Conservation (phyloP, 352 stramenopile genomes). For the Phytophthora fragariaefolia region DNA sequence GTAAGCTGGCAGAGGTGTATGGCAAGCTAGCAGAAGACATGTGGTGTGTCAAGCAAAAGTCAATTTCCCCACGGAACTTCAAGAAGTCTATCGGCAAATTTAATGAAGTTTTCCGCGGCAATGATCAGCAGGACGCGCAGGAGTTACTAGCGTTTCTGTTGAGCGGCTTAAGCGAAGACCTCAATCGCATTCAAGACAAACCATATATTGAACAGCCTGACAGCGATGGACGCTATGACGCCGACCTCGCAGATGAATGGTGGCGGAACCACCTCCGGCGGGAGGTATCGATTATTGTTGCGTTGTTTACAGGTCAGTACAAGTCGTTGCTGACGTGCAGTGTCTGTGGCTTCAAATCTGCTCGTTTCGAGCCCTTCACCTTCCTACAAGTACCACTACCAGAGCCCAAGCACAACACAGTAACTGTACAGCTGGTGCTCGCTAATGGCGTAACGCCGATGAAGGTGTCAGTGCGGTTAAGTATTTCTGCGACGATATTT, state of each 20-base stretch:
- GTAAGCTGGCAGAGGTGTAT: constrained; percentile 95
- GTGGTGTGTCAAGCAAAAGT: constrained; percentile 95
- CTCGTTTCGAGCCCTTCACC: constrained; percentile 94
- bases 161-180: constrained; percentile 97
- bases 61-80: constrained; percentile 92
- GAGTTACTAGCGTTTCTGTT: constrained; percentile 97
- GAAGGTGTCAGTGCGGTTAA: constrained; percentile 82
- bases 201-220: constrained; percentile 98
- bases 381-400: constrained; percentile 89
- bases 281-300: constrained; percentile 98
- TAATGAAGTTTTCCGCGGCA: constrained; percentile 96
- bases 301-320: constrained; percentile 99
- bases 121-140: constrained; percentile 98
- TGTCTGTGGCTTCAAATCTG: constrained; percentile 95
- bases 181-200: constrained; percentile 97
- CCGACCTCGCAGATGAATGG: constrained; percentile 98
- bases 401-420: constrained; percentile 86
- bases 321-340: constrained; percentile 97
- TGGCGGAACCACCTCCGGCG: constrained; percentile 98
- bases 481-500: constrained; percentile 85
- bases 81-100: constrained; percentile 96
- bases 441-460: constrained; percentile 74
- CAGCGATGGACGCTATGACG: constrained; percentile 97
- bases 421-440: constrained; percentile 83
- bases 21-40: constrained; percentile 96